Percentiles rank a stretch among this genome's conserved stretches.
Conservation (phyloP, 495 filamentous ascomycete species). For the Hyaloscypha finlandica region DNA sequence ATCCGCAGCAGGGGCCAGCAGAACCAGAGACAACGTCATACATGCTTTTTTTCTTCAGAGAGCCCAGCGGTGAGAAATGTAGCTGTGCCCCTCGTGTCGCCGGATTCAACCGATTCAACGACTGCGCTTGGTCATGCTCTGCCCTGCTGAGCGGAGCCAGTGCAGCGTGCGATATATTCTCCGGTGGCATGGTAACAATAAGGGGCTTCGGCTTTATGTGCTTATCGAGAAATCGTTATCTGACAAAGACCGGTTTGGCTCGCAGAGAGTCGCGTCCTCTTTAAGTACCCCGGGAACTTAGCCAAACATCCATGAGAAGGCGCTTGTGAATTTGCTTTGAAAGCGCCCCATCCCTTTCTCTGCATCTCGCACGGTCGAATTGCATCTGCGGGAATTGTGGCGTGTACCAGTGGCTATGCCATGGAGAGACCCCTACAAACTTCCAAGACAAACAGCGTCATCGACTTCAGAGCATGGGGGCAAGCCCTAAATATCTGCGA, state of each 20-base stretch:
- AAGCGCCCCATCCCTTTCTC: constrained; percentile 1
- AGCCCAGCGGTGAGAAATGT: constrained; percentile 1
- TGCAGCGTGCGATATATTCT: not conserved
- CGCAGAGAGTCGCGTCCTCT: not conserved
- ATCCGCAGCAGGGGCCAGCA: not conserved
- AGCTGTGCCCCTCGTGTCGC: not conserved
- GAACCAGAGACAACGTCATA: constrained; percentile 21
- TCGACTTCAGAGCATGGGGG: not conserved
- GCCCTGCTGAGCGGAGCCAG: not conserved
- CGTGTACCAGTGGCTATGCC: not conserved
- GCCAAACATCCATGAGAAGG: not conserved
- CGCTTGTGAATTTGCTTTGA: not conserved
- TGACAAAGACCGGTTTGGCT: constrained; percentile 1
- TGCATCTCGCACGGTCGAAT: not conserved
- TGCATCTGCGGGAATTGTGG: not conserved
- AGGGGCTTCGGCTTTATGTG: constrained; percentile 1
- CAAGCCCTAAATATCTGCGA: not conserved
- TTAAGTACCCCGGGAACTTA: not conserved
- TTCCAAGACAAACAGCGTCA: constrained; percentile 24
- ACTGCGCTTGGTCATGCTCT: not conserved
- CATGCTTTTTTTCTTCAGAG: constrained; percentile 13
- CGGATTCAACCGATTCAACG: not conserved
- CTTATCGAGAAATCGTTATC: constrained; percentile 6
- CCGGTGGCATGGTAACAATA: not conserved
- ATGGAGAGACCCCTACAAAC: not conserved